Evolutionary conservation across 805 yeast genomes (phyloP).

Genomic region (Lachancea nothofagi): DNA sequence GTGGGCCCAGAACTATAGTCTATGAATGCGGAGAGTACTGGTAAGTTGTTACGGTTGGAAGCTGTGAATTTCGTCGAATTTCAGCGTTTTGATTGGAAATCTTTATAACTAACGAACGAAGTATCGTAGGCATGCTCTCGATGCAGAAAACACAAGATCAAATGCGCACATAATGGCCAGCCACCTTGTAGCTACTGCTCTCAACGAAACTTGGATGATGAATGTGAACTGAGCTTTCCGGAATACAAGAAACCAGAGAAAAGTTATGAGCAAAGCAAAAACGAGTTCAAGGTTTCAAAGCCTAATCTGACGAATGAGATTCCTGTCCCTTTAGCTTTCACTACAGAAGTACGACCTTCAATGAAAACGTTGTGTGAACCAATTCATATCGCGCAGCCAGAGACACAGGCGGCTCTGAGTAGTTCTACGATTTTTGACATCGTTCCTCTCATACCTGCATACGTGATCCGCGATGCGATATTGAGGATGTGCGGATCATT

Average conservation of each 20-base stretch:
- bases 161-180: constrained; percentile 11
- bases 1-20: not conserved
- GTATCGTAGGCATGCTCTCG: constrained; percentile 11
- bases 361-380: constrained; percentile 4
- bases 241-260: constrained; percentile 5
- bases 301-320: no score
- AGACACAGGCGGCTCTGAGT: not conserved
- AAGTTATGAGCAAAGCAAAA: not conserved
- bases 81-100: no score
- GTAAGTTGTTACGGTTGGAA: not conserved
- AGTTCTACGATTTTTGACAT: constrained; percentile 5
- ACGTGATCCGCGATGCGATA: constrained; percentile 3
- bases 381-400: constrained; percentile 6
- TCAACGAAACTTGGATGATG: constrained; percentile 8
- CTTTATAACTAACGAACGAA: no score
- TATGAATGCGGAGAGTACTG: constrained; percentile 3
- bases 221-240: constrained; percentile 10
- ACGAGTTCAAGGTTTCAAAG: no score
- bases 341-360: constrained; percentile 8
- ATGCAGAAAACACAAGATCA: constrained; percentile 13
- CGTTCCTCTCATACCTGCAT: constrained; percentile 4
- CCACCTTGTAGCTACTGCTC: constrained; percentile 12
- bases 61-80: not conserved
- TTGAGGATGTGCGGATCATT: constrained; percentile 7
- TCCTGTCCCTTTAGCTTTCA: no score